These are phyloP conservation scores for Fusarium newnesense DNA, from an alignment of 2,329 filamentous ascomycete species.

Conservation along the genomic window DNA sequence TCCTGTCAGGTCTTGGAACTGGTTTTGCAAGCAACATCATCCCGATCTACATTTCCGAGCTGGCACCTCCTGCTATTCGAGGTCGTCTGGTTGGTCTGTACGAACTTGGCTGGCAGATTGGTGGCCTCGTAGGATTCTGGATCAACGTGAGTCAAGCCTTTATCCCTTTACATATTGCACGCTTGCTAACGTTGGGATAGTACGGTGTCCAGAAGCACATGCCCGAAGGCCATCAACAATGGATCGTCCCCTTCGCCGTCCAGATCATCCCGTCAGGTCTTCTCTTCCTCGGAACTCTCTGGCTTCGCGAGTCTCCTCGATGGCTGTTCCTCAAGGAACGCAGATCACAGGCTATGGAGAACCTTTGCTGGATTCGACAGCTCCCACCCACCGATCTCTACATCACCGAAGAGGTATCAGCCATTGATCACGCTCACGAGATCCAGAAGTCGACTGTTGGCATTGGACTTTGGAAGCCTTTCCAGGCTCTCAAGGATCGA, in stretches of 20 bases:
- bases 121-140: conserved; percentile 14
- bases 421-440: conserved; percentile 47
- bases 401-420: conserved; percentile 35
- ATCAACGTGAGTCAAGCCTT: neutral
- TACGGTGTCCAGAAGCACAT: conserved; percentile 37
- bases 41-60: conserved; percentile 58
- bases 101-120: conserved; percentile 23
- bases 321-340: conserved; percentile 67
- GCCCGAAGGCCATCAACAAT: conserved; percentile 43
- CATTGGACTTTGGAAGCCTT: conserved; percentile 51
- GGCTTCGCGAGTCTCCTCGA: conserved; percentile 66
- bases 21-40: conserved; percentile 47
- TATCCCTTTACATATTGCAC: accelerated
- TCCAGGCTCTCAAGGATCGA: conserved; percentile 28
- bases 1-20: conserved; percentile 5
- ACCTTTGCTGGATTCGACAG: conserved; percentile 66
- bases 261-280: conserved; percentile 66
- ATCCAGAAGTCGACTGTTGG: conserved; percentile 71
- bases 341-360: conserved; percentile 61
- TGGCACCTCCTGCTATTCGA: conserved; percentile 62
- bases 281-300: conserved; percentile 59
- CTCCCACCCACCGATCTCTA: conserved; percentile 59
- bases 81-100: conserved; percentile 53
- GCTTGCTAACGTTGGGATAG: neutral
- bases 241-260: conserved; percentile 63